Evolutionary conservation across 352 stramenopile genomes (phyloP).

Genomic region (Phytophthora fragariaefolia): DNA sequence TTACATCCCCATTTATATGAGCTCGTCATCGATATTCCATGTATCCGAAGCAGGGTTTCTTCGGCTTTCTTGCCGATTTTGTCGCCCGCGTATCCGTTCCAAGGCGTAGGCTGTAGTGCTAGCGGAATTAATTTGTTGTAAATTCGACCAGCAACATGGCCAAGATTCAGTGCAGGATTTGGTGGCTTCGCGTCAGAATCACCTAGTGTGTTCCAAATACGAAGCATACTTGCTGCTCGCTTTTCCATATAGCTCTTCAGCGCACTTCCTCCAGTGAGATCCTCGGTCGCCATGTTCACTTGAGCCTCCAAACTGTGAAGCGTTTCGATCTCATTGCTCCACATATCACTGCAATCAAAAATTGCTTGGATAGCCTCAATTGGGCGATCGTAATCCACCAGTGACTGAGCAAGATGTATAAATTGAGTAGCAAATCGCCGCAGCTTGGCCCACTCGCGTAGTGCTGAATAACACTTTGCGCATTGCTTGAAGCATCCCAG

Average conservation of each 20-base stretch:
- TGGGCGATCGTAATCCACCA: slow-evolving; percentile 26
- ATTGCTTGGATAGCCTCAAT: slow-evolving; percentile 42
- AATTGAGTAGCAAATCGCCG: slow-evolving; percentile 39
- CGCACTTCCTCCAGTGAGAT: background rate
- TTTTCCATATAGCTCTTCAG: slow-evolving; percentile 2
- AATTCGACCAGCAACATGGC: slow-evolving; percentile 16
- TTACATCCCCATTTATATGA: slow-evolving; percentile 2
- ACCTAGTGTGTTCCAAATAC: slow-evolving; percentile 37
- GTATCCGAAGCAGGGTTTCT: slow-evolving; percentile 32
- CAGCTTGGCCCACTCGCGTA: slow-evolving; percentile 56
- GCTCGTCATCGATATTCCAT: background rate
- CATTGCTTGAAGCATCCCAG: slow-evolving; percentile 59
- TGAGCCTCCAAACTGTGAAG: slow-evolving; percentile 36
- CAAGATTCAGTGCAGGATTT: background rate
- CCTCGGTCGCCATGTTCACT: background rate
- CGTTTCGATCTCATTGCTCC: slow-evolving; percentile 44
- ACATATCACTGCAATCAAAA: slow-evolving; percentile 40
- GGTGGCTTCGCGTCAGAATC: slow-evolving; percentile 4
- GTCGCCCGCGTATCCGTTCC: slow-evolving; percentile 46
- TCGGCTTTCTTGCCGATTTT: slow-evolving; percentile 47
- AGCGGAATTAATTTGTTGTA: slow-evolving; percentile 33
- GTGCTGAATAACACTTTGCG: slow-evolving; percentile 49
- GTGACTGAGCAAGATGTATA: slow-evolving; percentile 29
- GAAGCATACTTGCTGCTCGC: slow-evolving; percentile 23
- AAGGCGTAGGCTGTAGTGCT: slow-evolving; percentile 39